Evolutionary conservation across 441 rosid species (phyloP), one percentile per base, ranked within the genome.

Genomic region (Gossypium schwendimanii): DNA sequence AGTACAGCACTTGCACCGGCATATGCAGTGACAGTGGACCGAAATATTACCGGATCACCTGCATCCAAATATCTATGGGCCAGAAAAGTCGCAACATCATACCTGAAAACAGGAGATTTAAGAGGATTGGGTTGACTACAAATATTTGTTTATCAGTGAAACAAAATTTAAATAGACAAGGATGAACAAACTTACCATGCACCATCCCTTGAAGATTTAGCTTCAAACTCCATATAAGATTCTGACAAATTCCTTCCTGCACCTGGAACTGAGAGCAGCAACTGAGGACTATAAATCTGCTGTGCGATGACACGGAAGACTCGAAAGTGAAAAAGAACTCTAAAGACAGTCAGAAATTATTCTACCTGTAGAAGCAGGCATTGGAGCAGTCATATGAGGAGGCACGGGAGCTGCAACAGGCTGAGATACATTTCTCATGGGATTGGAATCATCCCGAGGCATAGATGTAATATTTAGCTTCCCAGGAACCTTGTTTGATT

Each of bases 191-290:
- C 62, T 73, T 78, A 95, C 99, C 99, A 95, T 69, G 99, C 99
- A 77, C 99, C 99, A 80, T 95, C 99, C 77, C 99, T 87, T 6
- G 92, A 83, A 78, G 98, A 95, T 81, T 88, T 95, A 73, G 97
- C 97, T 88, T 95, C 98, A 79, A 89, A 95, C 75, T 92, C 98
- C 91, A 89, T 84, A 59, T 78, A 81, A 69, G 87, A 72, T 78
- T 95, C 97, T 69, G 91, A 77, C 73, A 83, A 78, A 67, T 65
- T 77, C 75, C 86, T 91, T 81, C 84, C 89, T 26, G 82, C 82
- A 81, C 77, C 76, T 36, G 91, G 77, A 74, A 80, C 92, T 85
- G 73, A 14, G 65, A 9, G 11, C 24, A 64, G 49, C 75, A 20
- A 73, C 71, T 47, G 20, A 52, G 39, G 60, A 15, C 59, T 26